Conservation (phyloP, 495 filamentous ascomycete species). For the Oidiodendron maius region DNA sequence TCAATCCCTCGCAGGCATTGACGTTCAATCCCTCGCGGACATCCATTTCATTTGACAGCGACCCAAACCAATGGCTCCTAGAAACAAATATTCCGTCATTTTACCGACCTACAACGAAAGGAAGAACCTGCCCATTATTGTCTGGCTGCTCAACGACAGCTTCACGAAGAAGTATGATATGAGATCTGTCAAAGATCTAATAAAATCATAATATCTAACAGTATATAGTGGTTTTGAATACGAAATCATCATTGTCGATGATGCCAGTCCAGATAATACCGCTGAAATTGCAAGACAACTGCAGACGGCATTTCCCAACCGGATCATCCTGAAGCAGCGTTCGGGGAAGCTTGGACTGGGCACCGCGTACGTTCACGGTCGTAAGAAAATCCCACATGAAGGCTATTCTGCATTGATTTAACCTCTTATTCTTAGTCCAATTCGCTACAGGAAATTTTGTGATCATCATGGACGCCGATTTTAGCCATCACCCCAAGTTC, state of each 20-base stretch:
- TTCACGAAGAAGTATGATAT: constrained; percentile 70
- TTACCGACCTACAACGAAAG: constrained; percentile 98
- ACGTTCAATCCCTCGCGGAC: no score
- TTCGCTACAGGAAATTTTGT: constrained; percentile 87
- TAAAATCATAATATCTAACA: constrained; percentile 8
- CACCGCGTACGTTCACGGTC: constrained; percentile 92
- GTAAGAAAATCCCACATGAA: constrained; percentile 5
- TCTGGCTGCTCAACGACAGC: constrained; percentile 84
- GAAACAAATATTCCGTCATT: constrained; percentile 91
- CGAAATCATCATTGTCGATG: constrained; percentile 97
- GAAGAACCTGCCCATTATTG: constrained; percentile 90
- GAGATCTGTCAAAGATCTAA: not conserved
- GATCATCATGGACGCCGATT: constrained; percentile 99
- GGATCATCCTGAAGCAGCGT: constrained; percentile 78
- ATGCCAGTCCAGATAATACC: constrained; percentile 94
- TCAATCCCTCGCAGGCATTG: constrained; percentile 9
- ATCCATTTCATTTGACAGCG: constrained; percentile 10
- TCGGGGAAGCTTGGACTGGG: constrained; percentile 95
- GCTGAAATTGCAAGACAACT: constrained; percentile 86
- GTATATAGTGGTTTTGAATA: constrained; percentile 77
- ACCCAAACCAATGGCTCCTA: constrained; percentile 8
- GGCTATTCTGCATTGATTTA: constrained; percentile 3
- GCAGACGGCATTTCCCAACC: constrained; percentile 70
- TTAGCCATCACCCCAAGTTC: constrained; percentile 97
- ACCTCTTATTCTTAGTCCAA: constrained; percentile 37